Evolutionary conservation across 768 basidiomycete genomes (phyloP).

Genomic region (Dendrothele bispora): DNA sequence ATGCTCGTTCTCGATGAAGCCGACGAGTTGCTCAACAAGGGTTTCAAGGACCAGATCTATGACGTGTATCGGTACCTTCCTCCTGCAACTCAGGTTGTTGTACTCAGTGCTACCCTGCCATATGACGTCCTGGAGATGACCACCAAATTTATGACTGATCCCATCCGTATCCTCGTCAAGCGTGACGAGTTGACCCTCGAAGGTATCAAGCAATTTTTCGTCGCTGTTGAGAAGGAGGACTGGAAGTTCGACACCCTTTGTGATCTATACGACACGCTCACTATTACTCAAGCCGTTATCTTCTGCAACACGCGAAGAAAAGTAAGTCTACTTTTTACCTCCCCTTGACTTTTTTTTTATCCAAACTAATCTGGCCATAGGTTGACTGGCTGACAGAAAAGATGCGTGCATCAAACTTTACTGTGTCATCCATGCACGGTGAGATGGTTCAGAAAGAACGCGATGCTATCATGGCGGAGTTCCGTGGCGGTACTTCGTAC

Average conservation of each 20-base stretch:
- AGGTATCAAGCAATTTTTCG: slow-evolving; percentile 95
- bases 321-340: slow-evolving; percentile 42
- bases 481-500: slow-evolving; percentile 89
- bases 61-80: slow-evolving; percentile 98
- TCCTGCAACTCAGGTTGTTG: slow-evolving; percentile 94
- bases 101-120: slow-evolving; percentile 93
- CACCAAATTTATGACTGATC: slow-evolving; percentile 99
- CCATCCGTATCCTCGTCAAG: slow-evolving; percentile 97
- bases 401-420: slow-evolving; percentile 98
- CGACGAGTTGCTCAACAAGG: slow-evolving; percentile 95
- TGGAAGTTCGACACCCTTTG: slow-evolving; percentile 99
- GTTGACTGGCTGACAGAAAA: slow-evolving; percentile 99
- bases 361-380: slow-evolving; percentile 35
- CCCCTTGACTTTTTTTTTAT: not conserved
- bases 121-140: slow-evolving; percentile 99
- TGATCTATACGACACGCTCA: slow-evolving; percentile 96
- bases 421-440: slow-evolving; percentile 94
- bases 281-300: slow-evolving; percentile 98
- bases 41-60: slow-evolving; percentile 99
- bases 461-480: slow-evolving; percentile 96
- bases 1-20: slow-evolving; percentile 95
- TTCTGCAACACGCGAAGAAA: slow-evolving; percentile 98
- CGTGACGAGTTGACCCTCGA: slow-evolving; percentile 98
- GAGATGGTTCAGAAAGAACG: slow-evolving; percentile 96
- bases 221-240: slow-evolving; percentile 99